Percentiles rank a stretch among this genome's conserved stretches.
Evolutionary conservation across 1,139 yeast genomes (phyloP).

Genomic region (Taphrina pruni): DNA sequence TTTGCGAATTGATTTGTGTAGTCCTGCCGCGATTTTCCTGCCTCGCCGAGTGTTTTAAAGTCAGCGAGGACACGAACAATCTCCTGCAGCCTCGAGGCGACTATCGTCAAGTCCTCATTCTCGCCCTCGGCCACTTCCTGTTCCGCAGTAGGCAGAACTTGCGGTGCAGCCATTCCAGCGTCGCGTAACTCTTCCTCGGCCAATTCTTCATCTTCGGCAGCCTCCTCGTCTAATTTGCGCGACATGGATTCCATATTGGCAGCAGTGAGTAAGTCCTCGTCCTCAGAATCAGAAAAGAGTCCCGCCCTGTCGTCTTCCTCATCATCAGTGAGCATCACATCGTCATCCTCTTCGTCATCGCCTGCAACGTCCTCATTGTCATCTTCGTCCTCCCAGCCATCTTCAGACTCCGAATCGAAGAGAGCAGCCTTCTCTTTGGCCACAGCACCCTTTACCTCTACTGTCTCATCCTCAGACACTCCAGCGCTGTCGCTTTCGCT

Average conservation of each 20-base stretch:
- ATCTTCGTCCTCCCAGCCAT: conserved; percentile 37
- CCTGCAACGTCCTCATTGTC: conserved; percentile 13
- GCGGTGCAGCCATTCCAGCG: conserved; percentile 51
- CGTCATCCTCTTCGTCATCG: conserved; percentile 12
- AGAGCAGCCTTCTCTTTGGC: conserved; percentile 28
- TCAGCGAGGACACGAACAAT: conserved; percentile 94
- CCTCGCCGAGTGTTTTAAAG: conserved; percentile 81
- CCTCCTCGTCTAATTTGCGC: conserved; percentile 60
- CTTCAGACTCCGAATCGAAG: conserved; percentile 42
- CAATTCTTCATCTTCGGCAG: conserved; percentile 48
- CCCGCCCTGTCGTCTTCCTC: conserved; percentile 64
- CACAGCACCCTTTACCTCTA: conserved; percentile 33
- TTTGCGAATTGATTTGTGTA: conserved; percentile 74
- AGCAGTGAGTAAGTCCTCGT: conserved; percentile 78
- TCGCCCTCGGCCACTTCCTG: conserved; percentile 64
- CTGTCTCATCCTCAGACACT: conserved; percentile 43
- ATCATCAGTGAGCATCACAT: conserved; percentile 37
- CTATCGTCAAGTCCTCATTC: conserved; percentile 77
- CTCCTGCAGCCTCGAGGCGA: conserved; percentile 93
- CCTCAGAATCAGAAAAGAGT: conserved; percentile 68
- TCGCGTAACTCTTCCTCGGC: conserved; percentile 47
- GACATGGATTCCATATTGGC: conserved; percentile 85
- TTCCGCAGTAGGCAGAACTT: conserved; percentile 57
- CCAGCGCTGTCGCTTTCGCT: conserved; percentile 56
- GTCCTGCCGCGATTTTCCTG: conserved; percentile 82